Conservation (phyloP, 2,329 filamentous ascomycete genomes). For the Aspergillus costaricaensis region DNA sequence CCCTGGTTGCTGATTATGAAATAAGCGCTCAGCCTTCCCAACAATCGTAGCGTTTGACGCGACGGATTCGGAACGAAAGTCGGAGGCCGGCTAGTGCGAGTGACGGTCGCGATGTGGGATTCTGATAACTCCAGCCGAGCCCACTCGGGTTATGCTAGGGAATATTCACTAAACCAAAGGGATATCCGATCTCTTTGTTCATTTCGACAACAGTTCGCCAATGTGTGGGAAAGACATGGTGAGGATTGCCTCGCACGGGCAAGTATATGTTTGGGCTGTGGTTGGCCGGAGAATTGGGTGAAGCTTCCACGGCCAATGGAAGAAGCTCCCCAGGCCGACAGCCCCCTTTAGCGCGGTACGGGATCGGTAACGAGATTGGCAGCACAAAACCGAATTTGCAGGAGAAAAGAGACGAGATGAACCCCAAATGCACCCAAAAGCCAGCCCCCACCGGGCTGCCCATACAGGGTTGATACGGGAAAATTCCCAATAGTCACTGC, state of each 20-base stretch:
- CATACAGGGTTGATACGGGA: background rate
- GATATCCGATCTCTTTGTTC: too few species aligned
- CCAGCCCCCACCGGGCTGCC: background rate
- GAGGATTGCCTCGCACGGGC: constrained; percentile 3
- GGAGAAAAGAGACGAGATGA: too few species aligned
- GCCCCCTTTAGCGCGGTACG: background rate
- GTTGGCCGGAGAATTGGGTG: constrained; percentile 1
- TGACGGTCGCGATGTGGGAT: constrained; percentile 1
- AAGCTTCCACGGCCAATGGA: constrained; percentile 3
- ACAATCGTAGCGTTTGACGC: background rate
- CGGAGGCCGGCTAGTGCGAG: background rate
- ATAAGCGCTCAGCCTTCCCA: constrained; percentile 23
- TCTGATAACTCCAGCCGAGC: background rate
- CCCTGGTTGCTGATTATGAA: constrained; percentile 32
- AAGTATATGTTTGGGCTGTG: constrained; percentile 6
- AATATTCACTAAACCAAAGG: background rate
- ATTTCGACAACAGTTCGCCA: background rate
- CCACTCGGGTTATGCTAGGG: background rate
- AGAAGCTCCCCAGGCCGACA: background rate
- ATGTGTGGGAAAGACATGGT: background rate
- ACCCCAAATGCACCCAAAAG: background rate
- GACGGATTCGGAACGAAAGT: background rate
- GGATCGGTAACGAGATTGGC: constrained; percentile 4
- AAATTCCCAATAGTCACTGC: background rate
- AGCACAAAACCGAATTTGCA: background rate